These are phyloP conservation scores for Helminthosporium solani DNA, from an alignment of 2,329 filamentous ascomycete genomes.

Conservation along the genomic window DNA sequence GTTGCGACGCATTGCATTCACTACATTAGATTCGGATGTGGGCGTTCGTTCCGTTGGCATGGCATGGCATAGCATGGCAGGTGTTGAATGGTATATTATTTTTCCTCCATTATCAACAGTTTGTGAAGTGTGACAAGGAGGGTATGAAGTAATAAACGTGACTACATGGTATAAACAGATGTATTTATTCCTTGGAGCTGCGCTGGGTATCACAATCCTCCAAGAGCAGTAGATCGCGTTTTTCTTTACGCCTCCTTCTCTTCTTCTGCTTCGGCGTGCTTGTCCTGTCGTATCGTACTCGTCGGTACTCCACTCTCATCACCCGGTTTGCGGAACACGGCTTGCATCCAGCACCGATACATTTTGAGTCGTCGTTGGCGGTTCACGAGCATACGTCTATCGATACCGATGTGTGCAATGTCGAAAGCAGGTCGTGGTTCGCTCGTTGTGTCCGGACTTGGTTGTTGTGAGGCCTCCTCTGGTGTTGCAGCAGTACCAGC, in stretches of 20 bases:
- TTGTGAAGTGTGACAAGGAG: no score
- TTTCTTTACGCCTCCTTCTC: background rate
- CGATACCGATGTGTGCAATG: slow-evolving; percentile 75
- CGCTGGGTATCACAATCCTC: no score
- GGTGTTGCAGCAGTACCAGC: background rate
- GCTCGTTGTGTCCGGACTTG: background rate
- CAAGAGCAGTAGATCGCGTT: no score
- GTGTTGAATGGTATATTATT: no score
- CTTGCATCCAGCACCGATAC: slow-evolving; percentile 97
- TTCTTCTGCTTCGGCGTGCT: slow-evolving; percentile 12
- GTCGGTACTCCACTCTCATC: slow-evolving; percentile 33
- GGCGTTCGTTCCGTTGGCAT: no score
- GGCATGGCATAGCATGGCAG: no score
- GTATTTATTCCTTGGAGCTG: no score
- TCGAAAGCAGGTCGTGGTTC: slow-evolving; percentile 54
- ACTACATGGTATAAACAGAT: no score
- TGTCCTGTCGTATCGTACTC: slow-evolving; percentile 36
- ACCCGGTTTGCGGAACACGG: slow-evolving; percentile 68
- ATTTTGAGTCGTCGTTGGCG: slow-evolving; percentile 89
- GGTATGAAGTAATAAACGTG: no score
- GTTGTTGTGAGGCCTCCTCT: background rate
- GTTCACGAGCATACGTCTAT: slow-evolving; percentile 89
- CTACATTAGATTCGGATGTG: no score
- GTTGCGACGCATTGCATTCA: no score
- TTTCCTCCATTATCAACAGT: no score